These are phyloP conservation scores for Pseudophaeomoniella oleicola DNA, from an alignment of 2,329 filamentous ascomycete genomes.

Conservation along the genomic window DNA sequence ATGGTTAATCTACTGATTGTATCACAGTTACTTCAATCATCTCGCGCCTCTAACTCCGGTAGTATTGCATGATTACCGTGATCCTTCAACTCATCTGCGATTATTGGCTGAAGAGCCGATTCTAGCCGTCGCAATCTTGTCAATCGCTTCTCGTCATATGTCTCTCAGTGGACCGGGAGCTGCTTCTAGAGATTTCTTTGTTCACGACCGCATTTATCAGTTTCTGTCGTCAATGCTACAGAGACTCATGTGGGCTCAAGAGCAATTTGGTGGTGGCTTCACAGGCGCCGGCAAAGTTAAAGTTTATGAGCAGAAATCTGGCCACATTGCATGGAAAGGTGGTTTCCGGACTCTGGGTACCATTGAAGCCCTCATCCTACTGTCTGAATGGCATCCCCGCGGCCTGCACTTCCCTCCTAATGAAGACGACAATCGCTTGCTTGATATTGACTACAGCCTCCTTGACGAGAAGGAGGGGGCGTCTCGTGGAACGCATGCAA, in stretches of 20 bases:
- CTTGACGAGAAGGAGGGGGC: slow-evolving; percentile 31
- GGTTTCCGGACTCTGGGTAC: slow-evolving; percentile 83
- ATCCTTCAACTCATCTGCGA: slow-evolving; percentile 63
- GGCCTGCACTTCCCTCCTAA: slow-evolving; percentile 80
- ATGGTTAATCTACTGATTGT: slow-evolving; percentile 7
- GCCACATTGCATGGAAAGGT: slow-evolving; percentile 44
- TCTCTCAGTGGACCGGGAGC: slow-evolving; percentile 66
- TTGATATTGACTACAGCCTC: slow-evolving; percentile 58
- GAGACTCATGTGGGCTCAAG: slow-evolving; percentile 86
- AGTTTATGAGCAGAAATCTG: slow-evolving; percentile 50
- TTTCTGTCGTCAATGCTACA: slow-evolving; percentile 93
- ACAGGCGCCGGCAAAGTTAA: slow-evolving; percentile 54
- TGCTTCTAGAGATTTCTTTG: slow-evolving; percentile 70
- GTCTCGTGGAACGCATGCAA: slow-evolving; percentile 24
- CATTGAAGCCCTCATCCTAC: slow-evolving; percentile 81
- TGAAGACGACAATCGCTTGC: slow-evolving; percentile 49
- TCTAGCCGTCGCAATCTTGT: slow-evolving; percentile 77
- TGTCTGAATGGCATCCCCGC: slow-evolving; percentile 94
- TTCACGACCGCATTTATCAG: slow-evolving; percentile 90
- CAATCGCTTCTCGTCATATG: slow-evolving; percentile 78
- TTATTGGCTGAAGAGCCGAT: slow-evolving; percentile 86
- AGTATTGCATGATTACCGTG: slow-evolving; percentile 76
- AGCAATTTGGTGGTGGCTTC: slow-evolving; percentile 83
- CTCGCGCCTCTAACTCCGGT: slow-evolving; percentile 88
- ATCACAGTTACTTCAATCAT: slow-evolving; percentile 66